Base-by-base conservation (phyloP, 2,329 filamentous ascomycete genomes). In the Conoideocrella luteorostrata region DNA sequence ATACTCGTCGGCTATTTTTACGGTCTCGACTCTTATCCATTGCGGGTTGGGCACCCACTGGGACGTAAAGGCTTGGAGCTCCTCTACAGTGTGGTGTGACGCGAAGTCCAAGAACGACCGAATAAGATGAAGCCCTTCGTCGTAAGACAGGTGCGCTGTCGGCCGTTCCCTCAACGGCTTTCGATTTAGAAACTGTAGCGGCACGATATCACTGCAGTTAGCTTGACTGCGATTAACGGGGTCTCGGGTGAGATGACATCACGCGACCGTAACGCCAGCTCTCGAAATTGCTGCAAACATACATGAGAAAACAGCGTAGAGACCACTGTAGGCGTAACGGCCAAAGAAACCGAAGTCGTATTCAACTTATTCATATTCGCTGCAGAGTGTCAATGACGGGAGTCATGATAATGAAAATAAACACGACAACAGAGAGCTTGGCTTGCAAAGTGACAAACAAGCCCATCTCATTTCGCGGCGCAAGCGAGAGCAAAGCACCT, bases 21-120 rank as follows among this genome's bases (percentile, higher is more conserved):
- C 72, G 40, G 82, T 75, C 42, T 94, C 82, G 4, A 85, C 80
- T 54, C 84, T 86, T 45, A 96, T 82, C 90, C 90, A 97, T 54
- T 81, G 78, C 2, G 93, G 90, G 46, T 84, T 81, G 0, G 91
- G 93, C 3, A 97, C 90, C 82, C 87, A 89, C 71, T 96, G 91
- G 12, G 80, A 72, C 0, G 91, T 96, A 62, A 97, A 97, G 4
- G 82, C 80, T 59, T 98, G 93, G 23, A 97, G 67, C 50, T 97
- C 89, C 65, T 98, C 93, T 55, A 98, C 84, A 0, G 88, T 89
- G 62, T 96, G 88, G 50, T 88, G 83, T 1, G 91, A 89, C 4
- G 89, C 84, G 63, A 89, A 93, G 33, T 78, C 66, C 28, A 98
- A 77, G 63, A 98, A 97, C 28, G 84, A 79, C 39, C 89, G 86